Conservation (phyloP, 108 stramenopile species). For the Cyclotella sp. region DNA sequence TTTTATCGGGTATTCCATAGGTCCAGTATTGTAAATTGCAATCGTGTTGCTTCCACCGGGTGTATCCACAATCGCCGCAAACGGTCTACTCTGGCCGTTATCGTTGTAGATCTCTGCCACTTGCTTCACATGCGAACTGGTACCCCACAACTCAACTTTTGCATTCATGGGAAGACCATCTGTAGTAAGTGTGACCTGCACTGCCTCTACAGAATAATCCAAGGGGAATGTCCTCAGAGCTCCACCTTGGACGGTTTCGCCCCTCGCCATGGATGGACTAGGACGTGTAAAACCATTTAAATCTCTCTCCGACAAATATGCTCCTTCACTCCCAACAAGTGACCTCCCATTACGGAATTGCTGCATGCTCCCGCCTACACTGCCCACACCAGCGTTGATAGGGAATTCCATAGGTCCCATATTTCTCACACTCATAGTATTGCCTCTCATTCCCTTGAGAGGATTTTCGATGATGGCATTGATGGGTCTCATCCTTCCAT, state of each 20-base stretch:
- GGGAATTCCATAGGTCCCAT: constrained; percentile 56
- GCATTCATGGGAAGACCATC: constrained; percentile 55
- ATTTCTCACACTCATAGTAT: constrained; percentile 51
- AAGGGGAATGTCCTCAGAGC: constrained; percentile 45
- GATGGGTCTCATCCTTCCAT: constrained; percentile 49
- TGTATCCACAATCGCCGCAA: constrained; percentile 40
- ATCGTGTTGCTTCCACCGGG: constrained; percentile 51
- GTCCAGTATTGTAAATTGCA: constrained; percentile 52
- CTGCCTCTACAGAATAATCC: constrained; percentile 45
- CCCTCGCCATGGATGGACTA: constrained; percentile 17
- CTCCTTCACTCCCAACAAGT: constrained; percentile 36
- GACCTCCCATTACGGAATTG: neutral
- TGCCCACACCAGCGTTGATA: constrained; percentile 37
- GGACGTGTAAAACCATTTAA: constrained; percentile 29
- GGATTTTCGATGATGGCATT: constrained; percentile 49
- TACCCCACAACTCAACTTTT: constrained; percentile 52
- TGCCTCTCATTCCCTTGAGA: constrained; percentile 12
- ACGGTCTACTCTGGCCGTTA: constrained; percentile 42
- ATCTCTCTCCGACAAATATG: constrained; percentile 25
- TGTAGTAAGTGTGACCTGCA: constrained; percentile 43
- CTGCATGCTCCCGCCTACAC: neutral
- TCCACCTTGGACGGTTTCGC: constrained; percentile 46
- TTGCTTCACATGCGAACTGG: constrained; percentile 40
- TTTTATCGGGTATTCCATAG: constrained; percentile 48
- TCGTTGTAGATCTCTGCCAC: constrained; percentile 56